phyloP scores from a whole-genome alignment of 2,329 filamentous ascomycete species.

The Aspergillus sp. region DNA sequence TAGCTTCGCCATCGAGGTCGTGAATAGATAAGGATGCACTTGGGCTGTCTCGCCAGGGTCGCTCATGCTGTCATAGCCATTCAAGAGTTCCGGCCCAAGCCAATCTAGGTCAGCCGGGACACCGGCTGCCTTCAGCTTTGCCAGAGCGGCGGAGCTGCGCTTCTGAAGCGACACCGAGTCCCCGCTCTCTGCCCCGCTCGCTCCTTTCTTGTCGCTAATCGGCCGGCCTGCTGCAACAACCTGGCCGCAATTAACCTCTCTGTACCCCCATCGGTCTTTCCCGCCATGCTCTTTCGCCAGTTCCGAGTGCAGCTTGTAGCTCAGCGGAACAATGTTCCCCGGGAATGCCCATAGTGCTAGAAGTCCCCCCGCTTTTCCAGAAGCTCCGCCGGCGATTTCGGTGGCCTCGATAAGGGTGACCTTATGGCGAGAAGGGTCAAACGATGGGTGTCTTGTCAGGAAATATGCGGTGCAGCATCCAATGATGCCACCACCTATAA shows the following conservation, averaged over 20 bases:
- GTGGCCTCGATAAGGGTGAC: conserved; percentile 83
- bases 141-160: conserved; percentile 42
- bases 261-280: conserved; percentile 73
- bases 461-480: conserved; percentile 88
- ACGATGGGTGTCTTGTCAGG: conserved; percentile 74
- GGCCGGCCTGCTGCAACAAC: conserved; percentile 44
- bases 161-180: conserved; percentile 48
- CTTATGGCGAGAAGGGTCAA: conserved; percentile 61
- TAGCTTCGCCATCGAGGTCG: conserved; percentile 68
- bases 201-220: conserved; percentile 25
- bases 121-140: conserved; percentile 46
- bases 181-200: conserved; percentile 12
- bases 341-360: conserved; percentile 91
- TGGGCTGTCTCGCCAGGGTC: conserved; percentile 74
- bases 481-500: conserved; percentile 77
- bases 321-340: conserved; percentile 69
- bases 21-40: conserved; percentile 88
- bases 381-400: conserved; percentile 78
- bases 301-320: conserved; percentile 72
- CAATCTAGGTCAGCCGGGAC: conserved; percentile 76
- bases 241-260: conserved; percentile 65
- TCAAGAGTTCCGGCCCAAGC: conserved; percentile 60
- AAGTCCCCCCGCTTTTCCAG: conserved; percentile 87
- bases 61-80: conserved; percentile 74
- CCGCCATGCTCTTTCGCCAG: conserved; percentile 78